Percentiles rank a stretch among this genome's conserved stretches.
These are phyloP conservation scores for Pachyrhizus erosus DNA, from an alignment of 306 rosid genomes.

Conservation along the genomic window DNA sequence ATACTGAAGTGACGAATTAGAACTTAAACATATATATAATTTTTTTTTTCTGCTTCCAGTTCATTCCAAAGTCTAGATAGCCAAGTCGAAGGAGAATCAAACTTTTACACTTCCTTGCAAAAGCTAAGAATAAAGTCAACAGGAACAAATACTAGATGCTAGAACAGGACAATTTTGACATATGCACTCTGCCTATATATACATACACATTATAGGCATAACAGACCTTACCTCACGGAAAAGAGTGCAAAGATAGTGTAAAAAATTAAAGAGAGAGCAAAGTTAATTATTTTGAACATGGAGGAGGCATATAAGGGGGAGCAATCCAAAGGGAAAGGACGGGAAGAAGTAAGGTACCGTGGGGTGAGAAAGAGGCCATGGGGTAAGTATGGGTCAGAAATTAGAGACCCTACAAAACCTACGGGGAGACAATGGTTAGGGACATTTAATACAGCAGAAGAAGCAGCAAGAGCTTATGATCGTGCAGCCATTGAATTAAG, in stretches of 20 bases:
- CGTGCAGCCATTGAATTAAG: neutral
- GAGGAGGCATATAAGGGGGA: slow-evolving; percentile 31
- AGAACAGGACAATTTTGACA: neutral
- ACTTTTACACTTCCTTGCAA: neutral
- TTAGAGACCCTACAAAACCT: neutral
- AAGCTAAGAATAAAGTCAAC: neutral
- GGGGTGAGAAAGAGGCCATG: neutral
- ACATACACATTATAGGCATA: neutral
- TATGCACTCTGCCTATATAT: neutral
- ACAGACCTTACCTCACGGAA: neutral
- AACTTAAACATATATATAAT: neutral
- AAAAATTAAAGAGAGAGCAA: neutral
- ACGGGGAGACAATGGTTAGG: neutral
- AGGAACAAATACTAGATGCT: too few species aligned
- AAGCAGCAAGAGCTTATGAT: neutral
- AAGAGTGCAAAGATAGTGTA: neutral
- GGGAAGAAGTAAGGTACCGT: neutral
- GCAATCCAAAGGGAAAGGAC: slow-evolving; percentile 18
- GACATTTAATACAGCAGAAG: neutral
- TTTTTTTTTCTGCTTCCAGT: neutral
- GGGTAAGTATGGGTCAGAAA: neutral
- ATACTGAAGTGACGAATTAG: neutral
- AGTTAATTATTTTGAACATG: neutral
- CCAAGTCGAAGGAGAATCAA: neutral
- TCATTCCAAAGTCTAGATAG: neutral